Evolutionary conservation across 2,329 filamentous ascomycete species (phyloP), one percentile per base, ranked within the genome.

Genomic region (Stenocarpella maydis): DNA sequence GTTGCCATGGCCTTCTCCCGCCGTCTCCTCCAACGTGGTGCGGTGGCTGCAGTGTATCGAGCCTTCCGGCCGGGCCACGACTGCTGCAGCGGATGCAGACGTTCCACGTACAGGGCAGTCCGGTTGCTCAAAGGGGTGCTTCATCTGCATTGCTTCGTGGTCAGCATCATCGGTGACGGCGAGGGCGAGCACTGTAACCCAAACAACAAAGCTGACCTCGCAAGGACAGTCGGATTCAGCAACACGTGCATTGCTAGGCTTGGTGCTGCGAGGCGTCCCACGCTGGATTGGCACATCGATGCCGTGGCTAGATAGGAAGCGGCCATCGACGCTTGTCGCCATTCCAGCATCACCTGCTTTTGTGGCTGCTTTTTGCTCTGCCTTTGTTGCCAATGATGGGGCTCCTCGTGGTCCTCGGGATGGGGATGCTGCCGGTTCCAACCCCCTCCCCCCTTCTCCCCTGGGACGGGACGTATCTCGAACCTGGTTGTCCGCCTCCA

Each of bases 21-120:
- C 37, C 24, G 69, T 66, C 60, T 67, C 52, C 60, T 65, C 37
- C 37, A 60, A 52, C 60, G 21, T 68, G 69, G 37, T n/a, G n/a
- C 50, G 39, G 55, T 52, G 68, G 43, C 68, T 67, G 52, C 68
- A 39, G 37, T 61, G 58, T 53, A 47, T 68, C 34, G 45, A 45
- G 58, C 21, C n/a, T 26, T 60, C 39, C 34, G 41, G 34, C n/a
- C 50, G 61, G 60, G 47, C 64, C 53, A 54, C 43, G 47, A 41
- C 52, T 45, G 67, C 41, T 39, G 64, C 41, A 34, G 54, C 63
- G 63, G 61, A 49, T 39, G 39, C n/a, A 39, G 45, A 52, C 39
- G 19, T 47, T 31, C 28, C 47, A 63, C 17, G 15, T 34, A 41
- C 28, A 45, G 39, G 28, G 24, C 43, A 65, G 43, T 26, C 28